phyloP scores from a whole-genome alignment of 441 rosid genomes.

The Euphorbia schlechtendalii region DNA sequence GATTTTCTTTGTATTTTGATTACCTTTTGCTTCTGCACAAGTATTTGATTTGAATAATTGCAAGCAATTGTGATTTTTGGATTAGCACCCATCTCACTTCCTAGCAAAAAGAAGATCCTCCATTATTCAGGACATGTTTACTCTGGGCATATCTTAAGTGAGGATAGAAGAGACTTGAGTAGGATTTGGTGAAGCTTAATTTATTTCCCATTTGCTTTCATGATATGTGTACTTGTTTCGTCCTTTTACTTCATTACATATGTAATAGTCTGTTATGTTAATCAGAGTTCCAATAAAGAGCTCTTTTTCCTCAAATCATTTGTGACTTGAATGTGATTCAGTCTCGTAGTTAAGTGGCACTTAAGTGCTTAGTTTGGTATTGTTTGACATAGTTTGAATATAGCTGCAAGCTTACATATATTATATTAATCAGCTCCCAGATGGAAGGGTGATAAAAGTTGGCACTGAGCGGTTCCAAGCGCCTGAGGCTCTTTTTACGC shows the following conservation, averaged over 20 bases:
- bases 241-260: background rate
- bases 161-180: slow-evolving; percentile 3
- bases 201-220: background rate
- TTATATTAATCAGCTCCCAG: slow-evolving; percentile 67
- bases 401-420: slow-evolving; percentile 3
- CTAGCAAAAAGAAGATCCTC: background rate
- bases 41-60: slow-evolving; percentile 3
- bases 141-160: background rate
- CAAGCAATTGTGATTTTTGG: background rate
- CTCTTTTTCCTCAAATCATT: slow-evolving; percentile 1
- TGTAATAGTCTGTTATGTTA: background rate
- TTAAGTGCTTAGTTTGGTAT: background rate
- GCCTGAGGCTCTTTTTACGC: slow-evolving; percentile 96
- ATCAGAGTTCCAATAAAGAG: background rate
- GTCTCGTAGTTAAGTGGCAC: background rate
- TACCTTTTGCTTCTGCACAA: background rate
- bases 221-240: background rate
- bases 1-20: slow-evolving; percentile 5
- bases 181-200: background rate
- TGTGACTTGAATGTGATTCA: background rate
- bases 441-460: slow-evolving; percentile 90
- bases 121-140: background rate
- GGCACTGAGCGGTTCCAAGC: slow-evolving; percentile 99
- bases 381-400: background rate
- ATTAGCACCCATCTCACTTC: background rate